Percentiles rank a stretch among this genome's conserved stretches.
Evolutionary conservation across 2,329 filamentous ascomycete genomes (phyloP).

Genomic region (Ilyonectria mors-panacis): DNA sequence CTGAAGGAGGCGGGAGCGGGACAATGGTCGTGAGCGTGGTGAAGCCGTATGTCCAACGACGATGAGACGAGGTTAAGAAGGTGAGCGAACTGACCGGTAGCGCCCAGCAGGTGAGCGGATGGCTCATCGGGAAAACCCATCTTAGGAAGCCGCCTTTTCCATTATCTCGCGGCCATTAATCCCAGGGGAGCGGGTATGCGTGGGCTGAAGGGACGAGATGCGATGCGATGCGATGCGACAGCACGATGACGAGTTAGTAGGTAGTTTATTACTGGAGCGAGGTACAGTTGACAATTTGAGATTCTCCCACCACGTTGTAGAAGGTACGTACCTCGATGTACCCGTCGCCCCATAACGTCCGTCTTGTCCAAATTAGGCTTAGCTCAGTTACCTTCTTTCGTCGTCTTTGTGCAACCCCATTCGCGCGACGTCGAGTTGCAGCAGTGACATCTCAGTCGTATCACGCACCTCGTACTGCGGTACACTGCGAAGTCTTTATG

Average conservation of each 20-base stretch:
- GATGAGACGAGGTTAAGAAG: background rate
- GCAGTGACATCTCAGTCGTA: background rate
- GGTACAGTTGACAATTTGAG: background rate
- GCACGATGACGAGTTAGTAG: no score
- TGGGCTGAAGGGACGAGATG: background rate
- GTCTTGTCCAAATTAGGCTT: background rate
- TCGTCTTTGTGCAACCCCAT: background rate
- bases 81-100: conserved; percentile 64
- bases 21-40: conserved; percentile 7
- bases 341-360: background rate
- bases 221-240: background rate
- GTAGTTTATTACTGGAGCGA: background rate
- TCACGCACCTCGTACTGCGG: background rate
- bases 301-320: background rate
- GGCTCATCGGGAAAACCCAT: conserved; percentile 66
- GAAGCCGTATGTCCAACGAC: background rate
- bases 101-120: conserved; percentile 70
- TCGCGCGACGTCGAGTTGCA: background rate
- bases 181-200: background rate
- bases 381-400: conserved; percentile 1
- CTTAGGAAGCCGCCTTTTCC: conserved; percentile 32
- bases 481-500: background rate
- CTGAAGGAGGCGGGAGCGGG: conserved; percentile 13
- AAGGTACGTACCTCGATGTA: conserved; percentile 2
- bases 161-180: conserved; percentile 37